phyloP scores from a whole-genome alignment of 2,329 filamentous ascomycete species.

The Arthrobotrys iridis region DNA sequence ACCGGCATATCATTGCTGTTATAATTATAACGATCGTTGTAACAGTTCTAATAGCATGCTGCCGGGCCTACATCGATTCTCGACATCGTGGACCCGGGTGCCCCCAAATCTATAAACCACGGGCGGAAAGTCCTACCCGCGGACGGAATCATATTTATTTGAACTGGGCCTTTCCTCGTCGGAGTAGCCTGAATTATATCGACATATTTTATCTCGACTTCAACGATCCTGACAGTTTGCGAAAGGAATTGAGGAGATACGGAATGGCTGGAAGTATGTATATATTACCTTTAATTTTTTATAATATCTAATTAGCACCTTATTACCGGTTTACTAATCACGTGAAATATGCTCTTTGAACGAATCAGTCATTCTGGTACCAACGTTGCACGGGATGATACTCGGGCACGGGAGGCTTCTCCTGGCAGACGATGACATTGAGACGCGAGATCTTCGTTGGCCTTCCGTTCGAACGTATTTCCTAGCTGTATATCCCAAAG shows the following conservation, averaged over 20 bases:
- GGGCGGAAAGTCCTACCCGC: neutral
- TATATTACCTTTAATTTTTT: neutral
- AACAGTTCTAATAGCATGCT: neutral
- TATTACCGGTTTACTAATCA: neutral
- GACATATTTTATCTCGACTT: constrained; percentile 1
- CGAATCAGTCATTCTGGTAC: neutral
- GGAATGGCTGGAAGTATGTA: constrained; percentile 13
- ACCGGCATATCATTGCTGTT: neutral
- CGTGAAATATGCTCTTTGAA: neutral
- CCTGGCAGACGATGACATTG: neutral
- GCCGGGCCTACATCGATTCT: neutral
- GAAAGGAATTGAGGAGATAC: constrained; percentile 7
- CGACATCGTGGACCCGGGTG: neutral
- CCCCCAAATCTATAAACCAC: neutral
- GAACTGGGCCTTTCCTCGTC: neutral
- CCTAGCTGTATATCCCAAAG: neutral
- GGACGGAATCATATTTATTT: neutral
- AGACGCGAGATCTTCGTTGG: neutral
- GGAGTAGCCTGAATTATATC: neutral
- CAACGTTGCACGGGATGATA: neutral
- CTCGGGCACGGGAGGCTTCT: neutral
- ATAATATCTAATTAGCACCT: neutral
- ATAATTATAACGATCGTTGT: neutral
- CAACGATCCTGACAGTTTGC: neutral
- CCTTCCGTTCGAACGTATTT: neutral